Percentiles rank a stretch among this genome's conserved stretches.
Evolutionary conservation across 1,284 basidiomycete species (phyloP).

Genomic region (Cerioporus squamosus): DNA sequence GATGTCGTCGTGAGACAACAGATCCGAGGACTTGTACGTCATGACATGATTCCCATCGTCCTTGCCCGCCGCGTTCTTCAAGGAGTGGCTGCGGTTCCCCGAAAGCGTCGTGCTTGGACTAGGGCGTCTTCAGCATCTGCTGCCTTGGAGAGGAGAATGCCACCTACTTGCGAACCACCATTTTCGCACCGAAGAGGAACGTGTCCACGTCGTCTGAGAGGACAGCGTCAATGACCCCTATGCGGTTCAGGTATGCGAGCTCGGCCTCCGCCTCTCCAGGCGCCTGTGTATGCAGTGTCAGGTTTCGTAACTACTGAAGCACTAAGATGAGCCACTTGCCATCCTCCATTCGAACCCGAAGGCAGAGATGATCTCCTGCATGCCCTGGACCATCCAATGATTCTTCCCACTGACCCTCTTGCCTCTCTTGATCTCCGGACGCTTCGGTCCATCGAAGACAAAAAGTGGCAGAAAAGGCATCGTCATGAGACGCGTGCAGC

Average conservation of each 20-base stretch:
- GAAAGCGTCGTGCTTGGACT: constrained; percentile 78
- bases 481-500: constrained; percentile 73
- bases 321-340: constrained; percentile 44
- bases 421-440: constrained; percentile 84
- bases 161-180: constrained; percentile 78
- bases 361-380: constrained; percentile 83
- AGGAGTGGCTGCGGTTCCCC: constrained; percentile 64
- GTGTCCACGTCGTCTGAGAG: constrained; percentile 95
- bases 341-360: constrained; percentile 90
- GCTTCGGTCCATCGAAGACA: constrained; percentile 91
- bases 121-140: constrained; percentile 31
- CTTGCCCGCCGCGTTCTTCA: constrained; percentile 66
- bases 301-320: not conserved
- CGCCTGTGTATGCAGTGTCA: constrained; percentile 51
- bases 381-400: constrained; percentile 68
- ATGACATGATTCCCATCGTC: constrained; percentile 78
- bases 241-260: constrained; percentile 83
- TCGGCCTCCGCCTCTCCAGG: constrained; percentile 98
- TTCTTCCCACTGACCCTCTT: constrained; percentile 66
- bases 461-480: constrained; percentile 88
- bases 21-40: constrained; percentile 61
- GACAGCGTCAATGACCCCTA: constrained; percentile 87
- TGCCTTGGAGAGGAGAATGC: not conserved
- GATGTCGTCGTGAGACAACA: constrained; percentile 56
- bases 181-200: constrained; percentile 86